These are phyloP conservation scores for Termitomyces sp. DNA, from an alignment of 768 basidiomycete species.

Conservation along the genomic window DNA sequence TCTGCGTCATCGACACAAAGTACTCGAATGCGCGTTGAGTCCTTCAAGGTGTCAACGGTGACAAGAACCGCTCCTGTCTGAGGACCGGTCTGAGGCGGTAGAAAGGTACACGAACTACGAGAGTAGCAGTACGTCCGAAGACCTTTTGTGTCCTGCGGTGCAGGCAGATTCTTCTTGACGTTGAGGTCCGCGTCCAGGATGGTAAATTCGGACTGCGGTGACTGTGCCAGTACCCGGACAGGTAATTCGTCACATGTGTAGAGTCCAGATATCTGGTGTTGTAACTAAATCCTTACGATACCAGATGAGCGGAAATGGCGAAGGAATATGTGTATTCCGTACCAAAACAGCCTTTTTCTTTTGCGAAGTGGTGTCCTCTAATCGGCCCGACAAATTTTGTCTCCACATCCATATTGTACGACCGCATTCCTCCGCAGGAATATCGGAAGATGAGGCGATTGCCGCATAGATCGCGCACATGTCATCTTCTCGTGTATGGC, in stretches of 20 bases:
- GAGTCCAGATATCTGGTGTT: constrained; percentile 30
- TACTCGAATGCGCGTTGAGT: constrained; percentile 21
- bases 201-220: constrained; percentile 25
- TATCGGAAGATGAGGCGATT: constrained; percentile 42
- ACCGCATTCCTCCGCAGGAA: constrained; percentile 32
- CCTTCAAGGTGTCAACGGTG: constrained; percentile 17
- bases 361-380: constrained; percentile 25
- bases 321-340: neutral
- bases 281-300: constrained; percentile 29
- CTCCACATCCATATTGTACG: constrained; percentile 61
- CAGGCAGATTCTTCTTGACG: constrained; percentile 15
- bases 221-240: constrained; percentile 22
- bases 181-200: constrained; percentile 23
- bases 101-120: constrained; percentile 23
- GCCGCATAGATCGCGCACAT: constrained; percentile 52
- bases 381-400: constrained; percentile 38
- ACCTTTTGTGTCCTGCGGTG: constrained; percentile 5
- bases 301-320: constrained; percentile 11
- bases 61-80: constrained; percentile 19
- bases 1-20: constrained; percentile 27
- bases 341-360: constrained; percentile 27
- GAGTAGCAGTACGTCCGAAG: constrained; percentile 24
- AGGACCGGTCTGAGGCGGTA: constrained; percentile 16
- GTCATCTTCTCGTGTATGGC: constrained; percentile 26
- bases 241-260: constrained; percentile 17